A percentile compares a stretch with the other conserved stretches of the same genome.
Evolutionary conservation across 495 filamentous ascomycete genomes (phyloP).

Genomic region (Penicillium daleae): DNA sequence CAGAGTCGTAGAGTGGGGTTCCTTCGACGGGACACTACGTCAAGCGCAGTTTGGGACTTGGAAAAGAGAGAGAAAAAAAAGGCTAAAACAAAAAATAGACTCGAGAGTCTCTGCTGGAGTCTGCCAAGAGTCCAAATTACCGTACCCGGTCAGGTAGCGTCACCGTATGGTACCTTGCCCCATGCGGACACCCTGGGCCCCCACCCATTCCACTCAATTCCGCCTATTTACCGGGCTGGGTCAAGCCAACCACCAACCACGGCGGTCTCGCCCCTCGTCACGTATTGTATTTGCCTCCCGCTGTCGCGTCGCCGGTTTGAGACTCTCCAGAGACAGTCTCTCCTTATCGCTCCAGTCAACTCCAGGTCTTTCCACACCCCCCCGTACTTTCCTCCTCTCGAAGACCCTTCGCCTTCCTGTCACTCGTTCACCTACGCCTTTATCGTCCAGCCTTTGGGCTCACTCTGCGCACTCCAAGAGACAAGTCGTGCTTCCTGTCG

Average conservation of each 20-base stretch:
- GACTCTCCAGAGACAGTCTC: slow-evolving; percentile 7
- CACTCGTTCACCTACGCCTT: slow-evolving; percentile 22
- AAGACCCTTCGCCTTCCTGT: slow-evolving; percentile 17
- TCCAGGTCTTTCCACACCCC: slow-evolving; percentile 8
- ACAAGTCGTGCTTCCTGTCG: background rate
- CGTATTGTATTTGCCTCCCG: slow-evolving; percentile 27
- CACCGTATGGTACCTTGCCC: slow-evolving; percentile 18
- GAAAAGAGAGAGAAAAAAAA: background rate
- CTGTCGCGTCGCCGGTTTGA: slow-evolving; percentile 32
- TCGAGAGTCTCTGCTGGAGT: too few relatives aligned
- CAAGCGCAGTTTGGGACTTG: background rate
- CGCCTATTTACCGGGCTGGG: too few relatives aligned
- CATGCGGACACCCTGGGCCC: slow-evolving; percentile 7
- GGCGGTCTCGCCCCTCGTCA: slow-evolving; percentile 25
- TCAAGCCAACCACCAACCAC: background rate
- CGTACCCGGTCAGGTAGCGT: slow-evolving; percentile 14
- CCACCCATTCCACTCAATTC: background rate
- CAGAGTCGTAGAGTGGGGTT: background rate
- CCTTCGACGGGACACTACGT: background rate
- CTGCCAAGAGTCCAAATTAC: slow-evolving; percentile 10
- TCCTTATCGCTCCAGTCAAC: too few relatives aligned
- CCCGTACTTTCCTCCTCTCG: slow-evolving; percentile 7
- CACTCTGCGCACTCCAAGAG: slow-evolving; percentile 2
- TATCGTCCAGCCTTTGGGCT: background rate
- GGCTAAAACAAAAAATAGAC: background rate